Conservation (phyloP, 805 yeast genomes). For the Wickerhamomyces tratensis region DNA sequence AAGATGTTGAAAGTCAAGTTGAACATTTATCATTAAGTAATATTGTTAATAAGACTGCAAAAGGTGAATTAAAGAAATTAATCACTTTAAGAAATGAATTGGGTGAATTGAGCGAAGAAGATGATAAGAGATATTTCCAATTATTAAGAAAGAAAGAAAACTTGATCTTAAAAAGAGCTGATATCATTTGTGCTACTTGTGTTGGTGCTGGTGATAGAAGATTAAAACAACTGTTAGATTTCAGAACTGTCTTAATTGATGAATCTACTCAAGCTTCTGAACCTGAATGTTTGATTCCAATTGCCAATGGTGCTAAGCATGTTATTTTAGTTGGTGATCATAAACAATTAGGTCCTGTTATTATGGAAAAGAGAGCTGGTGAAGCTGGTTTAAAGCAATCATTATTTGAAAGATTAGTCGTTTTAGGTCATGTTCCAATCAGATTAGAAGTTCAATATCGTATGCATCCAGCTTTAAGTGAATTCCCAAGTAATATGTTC, state of each 20-base stretch:
- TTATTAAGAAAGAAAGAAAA: conserved; percentile 39
- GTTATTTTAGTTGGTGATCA: conserved; percentile 91
- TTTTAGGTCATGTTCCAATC: conserved; percentile 76
- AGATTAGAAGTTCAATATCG: conserved; percentile 89
- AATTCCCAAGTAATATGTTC: conserved; percentile 84
- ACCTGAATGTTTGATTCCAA: conserved; percentile 84
- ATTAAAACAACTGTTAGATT: conserved; percentile 36
- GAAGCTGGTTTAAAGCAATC: conserved; percentile 85
- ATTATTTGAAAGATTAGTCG: conserved; percentile 74
- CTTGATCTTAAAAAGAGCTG: conserved; percentile 42
- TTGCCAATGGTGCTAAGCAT: conserved; percentile 83
- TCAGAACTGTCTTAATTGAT: conserved; percentile 78
- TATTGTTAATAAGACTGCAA: conserved; percentile 35
- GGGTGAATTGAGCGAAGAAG: conserved; percentile 57
- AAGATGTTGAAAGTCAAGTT: conserved; percentile 65
- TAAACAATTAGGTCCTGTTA: conserved; percentile 91
- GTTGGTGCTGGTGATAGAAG: conserved; percentile 83
- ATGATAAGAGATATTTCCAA: conserved; percentile 34
- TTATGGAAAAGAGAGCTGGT: conserved; percentile 69
- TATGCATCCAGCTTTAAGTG: conserved; percentile 85
- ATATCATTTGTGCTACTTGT: conserved; percentile 86
- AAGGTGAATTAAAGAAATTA: conserved; percentile 50
- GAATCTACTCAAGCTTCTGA: conserved; percentile 93
- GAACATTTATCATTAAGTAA: conserved; percentile 48
- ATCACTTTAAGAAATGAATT: conserved; percentile 47